Evolutionary conservation across 2,329 filamentous ascomycete genomes (phyloP).

Genomic region (Magnaporthales sp.): DNA sequence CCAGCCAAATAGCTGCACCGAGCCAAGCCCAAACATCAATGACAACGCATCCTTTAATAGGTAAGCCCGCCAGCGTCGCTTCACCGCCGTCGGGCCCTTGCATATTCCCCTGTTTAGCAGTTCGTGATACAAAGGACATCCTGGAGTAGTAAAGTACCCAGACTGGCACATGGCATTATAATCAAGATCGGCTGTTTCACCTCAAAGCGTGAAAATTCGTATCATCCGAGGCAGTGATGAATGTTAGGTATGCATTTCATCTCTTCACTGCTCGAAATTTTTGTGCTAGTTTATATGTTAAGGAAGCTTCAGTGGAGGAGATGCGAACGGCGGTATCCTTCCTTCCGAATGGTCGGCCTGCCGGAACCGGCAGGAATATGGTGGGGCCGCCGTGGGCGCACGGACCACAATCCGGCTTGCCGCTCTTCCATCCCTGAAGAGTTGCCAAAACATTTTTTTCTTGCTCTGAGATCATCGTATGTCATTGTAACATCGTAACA

Average conservation of each 20-base stretch:
- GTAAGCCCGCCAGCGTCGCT: background rate
- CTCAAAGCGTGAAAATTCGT: background rate
- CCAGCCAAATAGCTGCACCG: background rate
- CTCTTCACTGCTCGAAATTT: background rate
- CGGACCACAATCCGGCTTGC: background rate
- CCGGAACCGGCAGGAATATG: background rate
- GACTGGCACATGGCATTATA: background rate
- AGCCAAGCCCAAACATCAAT: background rate
- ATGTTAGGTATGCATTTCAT: background rate
- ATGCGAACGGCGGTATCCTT: background rate
- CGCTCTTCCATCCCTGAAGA: background rate
- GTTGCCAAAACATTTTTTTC: background rate
- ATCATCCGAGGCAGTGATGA: background rate
- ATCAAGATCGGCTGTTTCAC: background rate
- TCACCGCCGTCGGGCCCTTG: background rate
- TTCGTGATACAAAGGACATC: background rate
- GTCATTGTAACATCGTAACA: background rate
- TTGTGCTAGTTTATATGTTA: background rate
- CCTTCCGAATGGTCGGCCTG: background rate
- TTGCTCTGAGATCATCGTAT: constrained; percentile 3
- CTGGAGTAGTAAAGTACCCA: no score
- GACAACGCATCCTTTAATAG: background rate
- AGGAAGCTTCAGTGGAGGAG: background rate
- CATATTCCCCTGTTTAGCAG: background rate
- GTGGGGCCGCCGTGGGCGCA: background rate